Base-by-base conservation (phyloP, 345 rosid genomes). In the Citrus inodora region DNA sequence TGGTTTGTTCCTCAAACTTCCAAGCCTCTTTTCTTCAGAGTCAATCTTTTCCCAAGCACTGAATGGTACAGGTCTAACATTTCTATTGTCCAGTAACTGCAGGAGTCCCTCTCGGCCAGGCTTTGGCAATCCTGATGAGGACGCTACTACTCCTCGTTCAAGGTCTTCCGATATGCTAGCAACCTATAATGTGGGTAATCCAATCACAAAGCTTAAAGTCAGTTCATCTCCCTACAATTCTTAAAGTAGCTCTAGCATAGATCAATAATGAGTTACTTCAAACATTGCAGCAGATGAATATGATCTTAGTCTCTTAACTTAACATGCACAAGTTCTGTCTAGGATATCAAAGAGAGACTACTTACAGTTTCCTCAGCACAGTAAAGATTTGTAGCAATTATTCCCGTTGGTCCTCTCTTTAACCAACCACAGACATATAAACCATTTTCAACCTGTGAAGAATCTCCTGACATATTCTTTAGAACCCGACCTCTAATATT, bases 361-460 rank as follows among this genome's bases (percentile, higher is more conserved):
- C 93, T 89, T 86, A 95, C 98, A 27, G 97, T 94, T 91, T 92
- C 97, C 77, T 94, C 97, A 0, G 98, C 93, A 74, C 99, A 94
- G 82, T 89, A 88, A 28, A 89, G 98, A 87, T 96, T 92, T 73
- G 98, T 94, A 65, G 85, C 97, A 64, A 94, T 89, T 68, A 96
- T 94, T 78, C 98, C 97, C 2, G 91, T 91, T 63, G 98, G 97
- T 80, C 97, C 98, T 85, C 98, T 89, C 87, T 92, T 96, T 71
- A 96, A 87, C 98, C 99, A 96, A 63, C 97, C 99, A 73, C 97
- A 91, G 24, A 91, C 99, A 37, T 96, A 94, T 82, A 92, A 83
- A n/a, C 99, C 97, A 3, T 74, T 83, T 80, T 90, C 97, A 13
- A 80, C 71, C 80, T 30, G 59, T 46, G 86, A 69, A 35, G 84